Conservation (phyloP, 306 rosid species). For the Sesbania bispinosa region DNA sequence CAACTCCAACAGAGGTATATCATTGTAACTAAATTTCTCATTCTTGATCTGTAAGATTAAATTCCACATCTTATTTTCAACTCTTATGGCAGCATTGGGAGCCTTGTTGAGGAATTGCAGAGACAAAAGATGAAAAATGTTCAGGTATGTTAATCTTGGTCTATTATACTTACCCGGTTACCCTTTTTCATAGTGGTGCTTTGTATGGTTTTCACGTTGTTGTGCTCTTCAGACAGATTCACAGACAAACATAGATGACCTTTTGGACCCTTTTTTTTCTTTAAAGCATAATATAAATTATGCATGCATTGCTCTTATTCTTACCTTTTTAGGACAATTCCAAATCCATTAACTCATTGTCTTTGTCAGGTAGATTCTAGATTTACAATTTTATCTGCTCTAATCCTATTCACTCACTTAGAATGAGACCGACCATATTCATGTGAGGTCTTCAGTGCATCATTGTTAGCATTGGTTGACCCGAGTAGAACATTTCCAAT, state of each 20-base stretch:
- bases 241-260: neutral
- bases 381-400: neutral
- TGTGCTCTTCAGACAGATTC: no score
- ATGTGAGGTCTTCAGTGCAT: neutral
- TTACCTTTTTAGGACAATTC: neutral
- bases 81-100: constrained; percentile 56
- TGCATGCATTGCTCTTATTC: neutral
- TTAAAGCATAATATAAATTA: neutral
- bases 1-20: constrained; percentile 80
- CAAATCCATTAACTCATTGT: neutral
- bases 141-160: constrained; percentile 51
- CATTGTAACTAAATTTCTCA: constrained; percentile 20
- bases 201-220: neutral
- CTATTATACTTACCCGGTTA: neutral
- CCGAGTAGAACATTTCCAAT: neutral
- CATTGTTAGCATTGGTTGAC: neutral
- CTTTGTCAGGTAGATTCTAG: neutral
- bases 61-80: constrained; percentile 19
- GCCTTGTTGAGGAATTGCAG: constrained; percentile 70
- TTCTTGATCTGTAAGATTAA: neutral
- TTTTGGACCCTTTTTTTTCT: neutral
- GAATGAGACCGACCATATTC: no score
- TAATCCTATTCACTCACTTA: neutral
- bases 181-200: neutral
- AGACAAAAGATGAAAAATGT: constrained; percentile 79